Evolutionary conservation across 176 grass and related monocot genomes (phyloP), one percentile per base, ranked within the genome.

Genomic region (Tuctoria greenei): DNA sequence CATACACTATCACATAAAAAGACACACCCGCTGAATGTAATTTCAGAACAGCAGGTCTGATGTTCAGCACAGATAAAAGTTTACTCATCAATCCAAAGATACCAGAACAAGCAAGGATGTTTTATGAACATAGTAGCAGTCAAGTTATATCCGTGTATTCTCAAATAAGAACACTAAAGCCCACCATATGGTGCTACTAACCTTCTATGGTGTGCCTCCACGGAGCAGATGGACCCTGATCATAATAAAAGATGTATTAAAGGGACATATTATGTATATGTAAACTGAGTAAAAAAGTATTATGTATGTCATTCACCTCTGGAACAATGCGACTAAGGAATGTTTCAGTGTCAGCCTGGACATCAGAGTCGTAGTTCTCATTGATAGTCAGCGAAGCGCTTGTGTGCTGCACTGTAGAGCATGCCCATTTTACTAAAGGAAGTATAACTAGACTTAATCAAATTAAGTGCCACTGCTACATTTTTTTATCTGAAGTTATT

Each of bases 191-290:
- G 71, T 20, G 44, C 23, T 64, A 28, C 60, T 70, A 86, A 92
- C 95, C 95, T 90, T 98, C 95, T 14, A 98, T 74, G 35, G 91
- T 98, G 60, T 98, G 95, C 72, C 81, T 98, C 95, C 95, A 98
- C 23, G 91, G 95, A 82, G 95, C 95, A 90, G 95, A 92, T 69
- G 57, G 78, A 25, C 95, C 95, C 95, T 98, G 73, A 44, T 82
- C 24, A 79, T 18, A 49, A 74, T 15, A 10, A 83, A 58, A 27
- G 15, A 46, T 52, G 26, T 28, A 73, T 61, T 13, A 61, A 72
- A n/a, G 38, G 7, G 44, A 11, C 20, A 55, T 52, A 45, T 38
- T 18, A 34, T 7, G 4, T 42, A 24, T 50, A 14, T 11, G 54
- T 55, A n/a, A 77, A 65, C 7, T 86, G 46, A 73, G 54, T 11